A percentile compares a stretch with the other conserved stretches of the same genome.
phyloP scores from a whole-genome alignment of 2,329 filamentous ascomycete genomes.

The Westerdykella sp. region DNA sequence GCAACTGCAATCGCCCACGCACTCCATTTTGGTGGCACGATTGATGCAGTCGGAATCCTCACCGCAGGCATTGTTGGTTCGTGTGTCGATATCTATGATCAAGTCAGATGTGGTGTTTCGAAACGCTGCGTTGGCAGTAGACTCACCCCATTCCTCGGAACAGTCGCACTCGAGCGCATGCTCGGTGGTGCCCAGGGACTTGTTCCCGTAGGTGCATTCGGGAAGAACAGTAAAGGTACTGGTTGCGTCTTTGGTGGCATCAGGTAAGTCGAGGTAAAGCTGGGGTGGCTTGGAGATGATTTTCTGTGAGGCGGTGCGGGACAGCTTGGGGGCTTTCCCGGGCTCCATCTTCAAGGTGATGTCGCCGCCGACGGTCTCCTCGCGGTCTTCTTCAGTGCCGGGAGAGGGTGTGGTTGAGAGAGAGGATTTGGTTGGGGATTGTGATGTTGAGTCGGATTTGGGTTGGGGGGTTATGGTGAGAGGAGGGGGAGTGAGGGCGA shows the following conservation, averaged over 20 bases:
- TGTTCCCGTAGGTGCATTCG: conserved; percentile 85
- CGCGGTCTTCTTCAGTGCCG: conserved; percentile 35
- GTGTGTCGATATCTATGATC: conserved; percentile 43
- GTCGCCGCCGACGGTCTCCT: conserved; percentile 54
- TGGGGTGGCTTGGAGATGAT: conserved; percentile 54
- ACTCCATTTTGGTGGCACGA: conserved; percentile 96
- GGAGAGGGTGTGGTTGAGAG: conserved; percentile 34
- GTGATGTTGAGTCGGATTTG: conserved; percentile 22
- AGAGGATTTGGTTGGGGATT: conserved; percentile 3
- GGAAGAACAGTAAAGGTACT: conserved; percentile 73
- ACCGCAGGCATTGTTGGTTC: conserved; percentile 75
- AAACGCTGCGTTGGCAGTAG: conserved; percentile 6
- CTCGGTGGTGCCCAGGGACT: conserved; percentile 84
- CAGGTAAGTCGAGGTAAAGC: conserved; percentile 68
- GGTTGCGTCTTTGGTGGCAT: conserved; percentile 71
- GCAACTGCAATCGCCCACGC: conserved; percentile 79
- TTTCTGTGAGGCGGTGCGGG: conserved; percentile 69
- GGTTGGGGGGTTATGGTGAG: conserved; percentile 20
- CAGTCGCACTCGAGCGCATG: conserved; percentile 95
- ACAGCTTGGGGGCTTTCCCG: conserved; percentile 62
- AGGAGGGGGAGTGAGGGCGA: conserved; percentile 21
- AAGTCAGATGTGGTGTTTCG: conserved; percentile 24
- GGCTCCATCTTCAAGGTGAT: conserved; percentile 59
- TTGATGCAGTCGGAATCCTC: conserved; percentile 99
- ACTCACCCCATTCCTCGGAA: conserved; percentile 87